phyloP scores from a whole-genome alignment of 2,329 filamentous ascomycete genomes.

The Diaporthe humulicola region DNA sequence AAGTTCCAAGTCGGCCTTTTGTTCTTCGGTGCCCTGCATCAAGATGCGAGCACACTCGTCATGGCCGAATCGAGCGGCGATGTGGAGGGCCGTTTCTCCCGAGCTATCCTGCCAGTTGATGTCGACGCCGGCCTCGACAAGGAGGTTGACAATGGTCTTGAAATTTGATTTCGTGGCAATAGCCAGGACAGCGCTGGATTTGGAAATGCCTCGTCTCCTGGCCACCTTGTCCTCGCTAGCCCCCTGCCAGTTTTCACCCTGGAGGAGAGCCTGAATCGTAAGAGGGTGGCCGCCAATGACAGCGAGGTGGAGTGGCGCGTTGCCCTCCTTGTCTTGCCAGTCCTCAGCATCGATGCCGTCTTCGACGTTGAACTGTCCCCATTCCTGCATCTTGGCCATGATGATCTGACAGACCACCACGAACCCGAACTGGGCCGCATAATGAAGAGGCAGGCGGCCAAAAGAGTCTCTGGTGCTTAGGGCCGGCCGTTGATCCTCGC shows the following conservation, averaged over 20 bases:
- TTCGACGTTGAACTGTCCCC: slow-evolving; percentile 87
- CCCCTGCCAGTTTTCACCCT: slow-evolving; percentile 83
- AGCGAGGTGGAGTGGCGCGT: slow-evolving; percentile 90
- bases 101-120: slow-evolving; percentile 93
- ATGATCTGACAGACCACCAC: slow-evolving; percentile 90
- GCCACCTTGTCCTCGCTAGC: slow-evolving; percentile 71
- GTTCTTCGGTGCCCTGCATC: slow-evolving; percentile 75
- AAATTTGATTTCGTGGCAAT: slow-evolving; percentile 92
- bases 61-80: slow-evolving; percentile 91
- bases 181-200: slow-evolving; percentile 88
- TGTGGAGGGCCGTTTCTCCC: slow-evolving; percentile 91
- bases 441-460: slow-evolving; percentile 89
- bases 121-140: slow-evolving; percentile 91
- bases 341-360: slow-evolving; percentile 87
- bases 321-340: slow-evolving; percentile 95
- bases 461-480: slow-evolving; percentile 81
- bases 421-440: slow-evolving; percentile 94
- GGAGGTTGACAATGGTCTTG: slow-evolving; percentile 83
- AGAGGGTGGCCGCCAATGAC: slow-evolving; percentile 92
- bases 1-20: slow-evolving; percentile 82
- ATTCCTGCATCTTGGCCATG: slow-evolving; percentile 89
- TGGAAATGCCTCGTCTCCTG: slow-evolving; percentile 78
- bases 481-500: slow-evolving; percentile 74
- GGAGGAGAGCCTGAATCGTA: slow-evolving; percentile 85
- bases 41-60: slow-evolving; percentile 83